Evolutionary conservation across 345 rosid genomes (phyloP).

Genomic region (Physaria fendleri): DNA sequence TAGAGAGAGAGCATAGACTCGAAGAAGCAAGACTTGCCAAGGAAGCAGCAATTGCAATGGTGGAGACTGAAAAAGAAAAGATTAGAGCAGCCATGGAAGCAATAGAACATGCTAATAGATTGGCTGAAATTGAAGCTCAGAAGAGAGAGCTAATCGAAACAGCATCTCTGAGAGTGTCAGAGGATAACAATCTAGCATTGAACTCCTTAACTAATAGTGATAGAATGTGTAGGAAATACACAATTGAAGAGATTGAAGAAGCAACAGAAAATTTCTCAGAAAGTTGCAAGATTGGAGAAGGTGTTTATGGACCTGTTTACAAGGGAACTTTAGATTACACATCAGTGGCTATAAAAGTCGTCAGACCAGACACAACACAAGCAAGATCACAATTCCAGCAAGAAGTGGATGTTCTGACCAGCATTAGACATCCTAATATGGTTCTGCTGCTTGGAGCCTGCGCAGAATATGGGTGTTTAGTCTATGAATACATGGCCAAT

Average conservation of each 20-base stretch:
- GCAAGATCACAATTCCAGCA: slow-evolving; percentile 43
- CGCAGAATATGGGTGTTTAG: slow-evolving; percentile 42
- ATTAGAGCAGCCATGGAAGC: slow-evolving; percentile 30
- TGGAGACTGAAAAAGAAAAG: slow-evolving; percentile 30
- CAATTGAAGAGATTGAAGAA: slow-evolving; percentile 41
- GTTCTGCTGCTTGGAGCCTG: slow-evolving; percentile 62
- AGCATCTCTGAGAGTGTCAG: background rate
- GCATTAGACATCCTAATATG: slow-evolving; percentile 48
- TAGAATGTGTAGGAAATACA: slow-evolving; percentile 33
- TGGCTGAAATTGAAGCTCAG: slow-evolving; percentile 21
- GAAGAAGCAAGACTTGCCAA: slow-evolving; percentile 29
- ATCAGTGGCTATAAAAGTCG: slow-evolving; percentile 37
- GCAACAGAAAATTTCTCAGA: slow-evolving; percentile 27
- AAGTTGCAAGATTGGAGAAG: slow-evolving; percentile 24
- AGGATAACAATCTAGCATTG: background rate
- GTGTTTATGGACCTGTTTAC: slow-evolving; percentile 39
- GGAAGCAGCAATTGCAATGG: slow-evolving; percentile 30
- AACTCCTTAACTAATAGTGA: background rate
- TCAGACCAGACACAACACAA: slow-evolving; percentile 40
- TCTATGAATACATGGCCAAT: slow-evolving; percentile 24
- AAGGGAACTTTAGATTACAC: slow-evolving; percentile 36
- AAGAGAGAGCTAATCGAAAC: slow-evolving; percentile 23
- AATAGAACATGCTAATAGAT: slow-evolving; percentile 17
- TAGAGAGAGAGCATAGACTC: slow-evolving; percentile 14
- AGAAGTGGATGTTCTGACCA: slow-evolving; percentile 42